A percentile compares a stretch with the other conserved stretches of the same genome.
Evolutionary conservation across 2,329 filamentous ascomycete species (phyloP).

Genomic region (Phialophora tarda): DNA sequence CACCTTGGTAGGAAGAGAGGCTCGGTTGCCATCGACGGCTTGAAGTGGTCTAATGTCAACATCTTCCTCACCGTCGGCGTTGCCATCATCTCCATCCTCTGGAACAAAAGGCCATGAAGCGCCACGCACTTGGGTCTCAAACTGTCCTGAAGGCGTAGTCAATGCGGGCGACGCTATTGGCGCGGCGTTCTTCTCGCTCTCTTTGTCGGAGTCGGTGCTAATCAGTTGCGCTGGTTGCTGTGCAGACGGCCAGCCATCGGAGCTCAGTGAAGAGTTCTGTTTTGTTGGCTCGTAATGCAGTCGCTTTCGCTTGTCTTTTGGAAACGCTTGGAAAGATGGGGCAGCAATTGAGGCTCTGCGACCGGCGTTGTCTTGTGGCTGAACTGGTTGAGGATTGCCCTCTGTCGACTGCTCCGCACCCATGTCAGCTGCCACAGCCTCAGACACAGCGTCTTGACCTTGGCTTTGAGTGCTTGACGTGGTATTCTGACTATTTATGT

Average conservation of each 20-base stretch:
- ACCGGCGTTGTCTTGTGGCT: neutral
- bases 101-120: slow-evolving; percentile 14
- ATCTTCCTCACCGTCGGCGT: slow-evolving; percentile 3
- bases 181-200: neutral
- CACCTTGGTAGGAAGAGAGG: neutral
- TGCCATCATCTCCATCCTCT: slow-evolving; percentile 15
- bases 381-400: neutral
- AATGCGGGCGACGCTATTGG: neutral
- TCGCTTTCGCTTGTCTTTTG: slow-evolving; percentile 5
- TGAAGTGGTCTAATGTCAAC: neutral
- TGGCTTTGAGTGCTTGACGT: slow-evolving; percentile 8
- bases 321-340: slow-evolving; percentile 15
- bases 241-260: slow-evolving; percentile 7
- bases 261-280: slow-evolving; percentile 17
- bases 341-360: neutral
- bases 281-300: slow-evolving; percentile 14
- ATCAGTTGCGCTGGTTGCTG: neutral
- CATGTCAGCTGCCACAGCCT: slow-evolving; percentile 13
- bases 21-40: neutral
- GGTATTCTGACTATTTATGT: slow-evolving; percentile 12
- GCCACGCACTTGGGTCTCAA: slow-evolving; percentile 2
- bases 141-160: neutral
- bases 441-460: slow-evolving; percentile 5
- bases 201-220: slow-evolving; percentile 14
- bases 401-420: slow-evolving; percentile 18